phyloP scores from a whole-genome alignment of 2,329 filamentous ascomycete species.

The Aspergillus fumigatiaffinis region DNA sequence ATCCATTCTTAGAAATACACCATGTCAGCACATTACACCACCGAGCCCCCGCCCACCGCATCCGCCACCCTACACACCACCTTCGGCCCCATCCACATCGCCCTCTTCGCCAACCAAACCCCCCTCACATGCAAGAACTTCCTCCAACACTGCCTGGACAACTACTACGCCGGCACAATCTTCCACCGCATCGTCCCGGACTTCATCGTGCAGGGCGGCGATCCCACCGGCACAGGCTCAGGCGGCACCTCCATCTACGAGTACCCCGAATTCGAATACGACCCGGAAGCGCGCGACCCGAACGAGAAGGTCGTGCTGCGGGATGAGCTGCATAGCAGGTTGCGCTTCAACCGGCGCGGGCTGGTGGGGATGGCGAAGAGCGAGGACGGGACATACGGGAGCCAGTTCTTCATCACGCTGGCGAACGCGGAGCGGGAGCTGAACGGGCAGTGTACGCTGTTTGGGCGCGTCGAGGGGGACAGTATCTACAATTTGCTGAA shows the following conservation, averaged over 20 bases:
- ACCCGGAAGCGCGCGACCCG: slow-evolving; percentile 46
- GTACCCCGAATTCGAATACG: slow-evolving; percentile 57
- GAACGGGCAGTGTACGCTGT: slow-evolving; percentile 86
- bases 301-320: slow-evolving; percentile 62
- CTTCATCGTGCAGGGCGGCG: slow-evolving; percentile 92
- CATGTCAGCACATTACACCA: slow-evolving; percentile 91
- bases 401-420: slow-evolving; percentile 95
- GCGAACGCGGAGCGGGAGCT: slow-evolving; percentile 76
- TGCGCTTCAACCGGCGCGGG: slow-evolving; percentile 90
- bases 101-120: slow-evolving; percentile 92
- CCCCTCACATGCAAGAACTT: slow-evolving; percentile 93
- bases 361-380: slow-evolving; percentile 92
- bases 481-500: slow-evolving; percentile 95
- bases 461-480: slow-evolving; percentile 86
- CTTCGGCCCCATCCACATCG: slow-evolving; percentile 80
- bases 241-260: slow-evolving; percentile 92
- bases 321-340: slow-evolving; percentile 86
- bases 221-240: slow-evolving; percentile 86
- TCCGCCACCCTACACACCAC: slow-evolving; percentile 90
- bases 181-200: slow-evolving; percentile 91
- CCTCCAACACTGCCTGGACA: slow-evolving; percentile 87
- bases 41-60: slow-evolving; percentile 89
- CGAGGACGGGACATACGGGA: slow-evolving; percentile 72
- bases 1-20: not conserved
- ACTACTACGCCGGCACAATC: slow-evolving; percentile 89